phyloP scores from a whole-genome alignment of 1,284 basidiomycete genomes.

The Pholiota adiposa region DNA sequence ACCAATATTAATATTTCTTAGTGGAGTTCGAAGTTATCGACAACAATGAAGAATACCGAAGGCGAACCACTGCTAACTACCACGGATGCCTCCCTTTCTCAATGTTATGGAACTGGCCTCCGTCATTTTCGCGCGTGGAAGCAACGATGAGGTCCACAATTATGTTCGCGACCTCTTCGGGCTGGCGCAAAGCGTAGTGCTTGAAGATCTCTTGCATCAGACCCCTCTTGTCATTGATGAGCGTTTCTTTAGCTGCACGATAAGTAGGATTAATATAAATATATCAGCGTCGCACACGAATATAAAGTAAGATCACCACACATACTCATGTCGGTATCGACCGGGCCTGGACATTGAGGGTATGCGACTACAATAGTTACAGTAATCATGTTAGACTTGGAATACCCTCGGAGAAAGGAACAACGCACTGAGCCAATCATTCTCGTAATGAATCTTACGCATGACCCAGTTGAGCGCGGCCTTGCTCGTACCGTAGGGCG shows the following conservation, averaged over 20 bases:
- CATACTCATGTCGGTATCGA: slow-evolving; percentile 6
- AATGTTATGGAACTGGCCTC: neutral
- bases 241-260: neutral
- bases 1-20: too few species aligned
- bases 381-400: too few species aligned
- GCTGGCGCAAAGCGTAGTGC: neutral
- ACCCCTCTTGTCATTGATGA: neutral
- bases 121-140: neutral
- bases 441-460: slow-evolving; percentile 11
- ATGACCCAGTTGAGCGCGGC: neutral
- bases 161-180: neutral
- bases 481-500: neutral
- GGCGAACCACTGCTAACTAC: too few species aligned
- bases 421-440: slow-evolving; percentile 11
- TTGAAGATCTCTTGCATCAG: neutral
- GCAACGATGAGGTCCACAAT: neutral
- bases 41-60: too few species aligned
- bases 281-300: too few species aligned
- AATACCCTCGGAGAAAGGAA: neutral
- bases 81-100: neutral
- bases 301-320: neutral
- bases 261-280: neutral
- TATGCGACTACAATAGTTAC: neutral
- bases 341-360: slow-evolving; percentile 2
- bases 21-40: too few species aligned